These are phyloP conservation scores for Solioccasus polychromus DNA, from an alignment of 768 basidiomycete genomes.

Conservation along the genomic window DNA sequence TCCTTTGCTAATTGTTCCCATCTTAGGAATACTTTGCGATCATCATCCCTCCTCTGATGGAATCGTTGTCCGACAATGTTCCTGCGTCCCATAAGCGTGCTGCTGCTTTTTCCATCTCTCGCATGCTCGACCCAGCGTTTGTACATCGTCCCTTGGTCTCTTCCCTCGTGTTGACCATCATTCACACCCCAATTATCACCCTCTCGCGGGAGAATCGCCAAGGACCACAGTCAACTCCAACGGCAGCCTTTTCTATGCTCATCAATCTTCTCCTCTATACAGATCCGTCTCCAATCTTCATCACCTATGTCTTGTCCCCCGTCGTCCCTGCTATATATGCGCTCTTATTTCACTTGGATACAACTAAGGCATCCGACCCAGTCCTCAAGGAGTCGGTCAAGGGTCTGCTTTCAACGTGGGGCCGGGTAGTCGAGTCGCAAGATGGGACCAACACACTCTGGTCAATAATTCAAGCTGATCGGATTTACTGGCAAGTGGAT, in stretches of 20 bases:
- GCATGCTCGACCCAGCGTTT: constrained; percentile 48
- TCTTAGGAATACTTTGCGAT: constrained; percentile 58
- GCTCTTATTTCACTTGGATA: constrained; percentile 53
- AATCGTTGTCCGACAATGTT: constrained; percentile 40
- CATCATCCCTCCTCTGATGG: constrained; percentile 55
- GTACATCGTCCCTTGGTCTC: constrained; percentile 14
- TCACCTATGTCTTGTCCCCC: constrained; percentile 63
- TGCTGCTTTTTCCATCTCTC: constrained; percentile 66
- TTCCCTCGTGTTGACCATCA: constrained; percentile 40
- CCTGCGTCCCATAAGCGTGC: constrained; percentile 50
- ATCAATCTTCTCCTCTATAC: constrained; percentile 64
- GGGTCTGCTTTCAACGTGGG: constrained; percentile 73
- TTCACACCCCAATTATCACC: constrained; percentile 53
- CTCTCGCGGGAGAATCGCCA: constrained; percentile 1
- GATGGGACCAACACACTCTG: constrained; percentile 59
- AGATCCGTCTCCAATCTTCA: constrained; percentile 72
- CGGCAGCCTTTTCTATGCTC: constrained; percentile 47
- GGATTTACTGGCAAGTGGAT: constrained; percentile 54
- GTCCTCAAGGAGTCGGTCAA: constrained; percentile 54
- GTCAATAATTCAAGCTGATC: constrained; percentile 52
- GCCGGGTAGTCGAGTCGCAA: constrained; percentile 50
- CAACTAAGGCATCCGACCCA: constrained; percentile 61
- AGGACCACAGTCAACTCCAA: constrained; percentile 24
- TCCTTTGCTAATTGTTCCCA: neutral
- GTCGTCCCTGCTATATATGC: constrained; percentile 67